A percentile compares a stretch with the other conserved stretches of the same genome.
phyloP scores from a whole-genome alignment of 371 early-diverging fungal species.

The Saksenaea vasiformis region DNA sequence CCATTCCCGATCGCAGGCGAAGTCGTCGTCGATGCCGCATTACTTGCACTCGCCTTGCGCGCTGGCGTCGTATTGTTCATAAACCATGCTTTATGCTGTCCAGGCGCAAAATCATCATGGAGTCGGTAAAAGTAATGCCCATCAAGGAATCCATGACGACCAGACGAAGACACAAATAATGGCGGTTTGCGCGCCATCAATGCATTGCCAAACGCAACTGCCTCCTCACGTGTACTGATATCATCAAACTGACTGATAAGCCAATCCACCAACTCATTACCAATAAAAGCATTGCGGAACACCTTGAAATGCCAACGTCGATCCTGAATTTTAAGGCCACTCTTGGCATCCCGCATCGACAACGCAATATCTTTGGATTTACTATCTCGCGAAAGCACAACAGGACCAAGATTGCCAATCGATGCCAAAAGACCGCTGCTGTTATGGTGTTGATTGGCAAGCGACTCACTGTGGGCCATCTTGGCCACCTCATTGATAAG shows the following conservation, averaged over 20 bases:
- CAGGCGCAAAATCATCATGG: constrained; percentile 58
- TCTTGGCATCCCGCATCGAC: constrained; percentile 73
- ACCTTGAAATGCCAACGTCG: constrained; percentile 89
- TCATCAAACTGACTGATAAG: constrained; percentile 77
- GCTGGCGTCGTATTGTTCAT: constrained; percentile 12
- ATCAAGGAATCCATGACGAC: constrained; percentile 80
- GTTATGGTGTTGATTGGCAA: constrained; percentile 2
- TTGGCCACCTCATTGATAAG: constrained; percentile 27
- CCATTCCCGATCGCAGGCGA: constrained; percentile 15
- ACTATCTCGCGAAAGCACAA: constrained; percentile 40
- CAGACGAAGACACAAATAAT: constrained; percentile 77
- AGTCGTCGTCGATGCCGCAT: constrained; percentile 30
- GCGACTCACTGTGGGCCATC: not conserved
- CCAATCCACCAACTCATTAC: constrained; percentile 93
- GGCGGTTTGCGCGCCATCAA: constrained; percentile 71
- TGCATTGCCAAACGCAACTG: constrained; percentile 80
- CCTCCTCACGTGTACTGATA: constrained; percentile 80
- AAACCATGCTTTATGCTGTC: constrained; percentile 40
- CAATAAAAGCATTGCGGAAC: constrained; percentile 80
- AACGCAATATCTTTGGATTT: constrained; percentile 67
- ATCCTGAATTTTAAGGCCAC: constrained; percentile 76
- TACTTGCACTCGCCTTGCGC: constrained; percentile 32
- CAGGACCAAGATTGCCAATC: constrained; percentile 22
- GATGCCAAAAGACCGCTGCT: constrained; percentile 31
- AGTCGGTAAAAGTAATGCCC: constrained; percentile 93